phyloP scores from a whole-genome alignment of 2,329 filamentous ascomycete species.

The Septoria linicola region DNA sequence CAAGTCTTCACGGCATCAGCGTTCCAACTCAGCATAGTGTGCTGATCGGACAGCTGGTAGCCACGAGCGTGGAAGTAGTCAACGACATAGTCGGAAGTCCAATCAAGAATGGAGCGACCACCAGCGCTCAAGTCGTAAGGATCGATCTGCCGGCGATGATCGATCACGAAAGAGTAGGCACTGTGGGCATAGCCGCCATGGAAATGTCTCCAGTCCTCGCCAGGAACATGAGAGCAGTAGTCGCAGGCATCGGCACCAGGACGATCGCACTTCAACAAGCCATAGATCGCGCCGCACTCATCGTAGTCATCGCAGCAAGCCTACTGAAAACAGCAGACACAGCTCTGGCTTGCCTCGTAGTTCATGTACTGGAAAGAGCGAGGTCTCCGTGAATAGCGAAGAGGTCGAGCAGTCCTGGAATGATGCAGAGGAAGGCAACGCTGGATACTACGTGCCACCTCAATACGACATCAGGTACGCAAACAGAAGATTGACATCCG shows the following conservation, averaged over 20 bases:
- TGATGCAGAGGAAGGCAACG: conserved; percentile 1
- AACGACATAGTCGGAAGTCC: not conserved
- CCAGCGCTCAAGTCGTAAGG: not conserved
- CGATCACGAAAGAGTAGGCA: not conserved
- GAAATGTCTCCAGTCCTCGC: not conserved
- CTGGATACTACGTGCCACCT: conserved; percentile 10
- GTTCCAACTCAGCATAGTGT: conserved; percentile 7
- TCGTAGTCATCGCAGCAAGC: not conserved
- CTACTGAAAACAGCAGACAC: not conserved
- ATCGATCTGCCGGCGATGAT: not conserved
- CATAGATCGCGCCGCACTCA: not conserved
- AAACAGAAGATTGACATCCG: not conserved
- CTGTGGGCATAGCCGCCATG: not conserved
- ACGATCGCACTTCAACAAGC: not conserved
- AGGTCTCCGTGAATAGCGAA: not conserved
- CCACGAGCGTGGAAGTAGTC: not conserved
- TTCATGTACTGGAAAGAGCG: not conserved
- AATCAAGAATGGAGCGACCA: not conserved
- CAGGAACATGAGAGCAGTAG: not conserved
- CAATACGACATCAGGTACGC: conserved; percentile 7
- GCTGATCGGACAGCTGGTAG: conserved; percentile 2
- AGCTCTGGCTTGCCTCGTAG: not conserved
- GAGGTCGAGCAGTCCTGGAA: not conserved
- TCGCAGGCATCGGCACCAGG: not conserved
- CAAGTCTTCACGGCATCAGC: conserved; percentile 7